Conservation (phyloP, 2,329 filamentous ascomycete genomes). For the Aureobasidium sp. region DNA sequence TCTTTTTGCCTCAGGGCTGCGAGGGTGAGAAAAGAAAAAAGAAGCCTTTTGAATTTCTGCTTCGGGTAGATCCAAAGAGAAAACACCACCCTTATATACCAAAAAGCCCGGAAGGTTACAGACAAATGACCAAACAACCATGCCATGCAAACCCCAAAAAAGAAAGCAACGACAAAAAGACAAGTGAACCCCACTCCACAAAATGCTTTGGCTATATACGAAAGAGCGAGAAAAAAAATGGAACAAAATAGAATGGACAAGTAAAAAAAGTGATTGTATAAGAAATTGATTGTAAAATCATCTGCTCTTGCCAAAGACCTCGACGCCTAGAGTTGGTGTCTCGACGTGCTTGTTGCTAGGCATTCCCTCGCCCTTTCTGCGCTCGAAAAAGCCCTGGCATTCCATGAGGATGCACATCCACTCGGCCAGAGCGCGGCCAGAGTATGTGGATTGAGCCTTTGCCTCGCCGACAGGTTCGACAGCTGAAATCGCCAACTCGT, state of each 20-base stretch:
- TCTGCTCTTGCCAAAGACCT: slow-evolving; percentile 50
- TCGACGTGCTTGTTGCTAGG: slow-evolving; percentile 61
- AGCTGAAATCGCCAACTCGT: slow-evolving; percentile 20
- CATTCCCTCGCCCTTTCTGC: slow-evolving; percentile 67
- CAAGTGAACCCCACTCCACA: not conserved
- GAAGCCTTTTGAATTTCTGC: no score
- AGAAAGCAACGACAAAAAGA: no score
- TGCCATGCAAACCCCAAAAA: no score
- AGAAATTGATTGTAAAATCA: slow-evolving; percentile 16
- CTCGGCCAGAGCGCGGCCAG: slow-evolving; percentile 68
- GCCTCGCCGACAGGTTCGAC: slow-evolving; percentile 33
- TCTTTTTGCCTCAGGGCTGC: no score
- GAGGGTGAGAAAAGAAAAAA: no score
- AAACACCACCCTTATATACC: no score
- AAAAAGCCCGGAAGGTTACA: no score
- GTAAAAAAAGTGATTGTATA: no score
- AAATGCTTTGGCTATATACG: no score
- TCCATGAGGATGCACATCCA: slow-evolving; percentile 70
- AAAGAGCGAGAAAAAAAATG: not conserved
- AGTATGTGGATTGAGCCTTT: slow-evolving; percentile 48
- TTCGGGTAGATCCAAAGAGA: no score
- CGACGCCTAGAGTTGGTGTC: slow-evolving; percentile 57
- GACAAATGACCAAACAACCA: no score
- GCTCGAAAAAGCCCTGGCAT: slow-evolving; percentile 74
- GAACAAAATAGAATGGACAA: no score